Evolutionary conservation across 352 stramenopile genomes (phyloP), one percentile per base, ranked within the genome.

Genomic region (Globisporangium lucens): DNA sequence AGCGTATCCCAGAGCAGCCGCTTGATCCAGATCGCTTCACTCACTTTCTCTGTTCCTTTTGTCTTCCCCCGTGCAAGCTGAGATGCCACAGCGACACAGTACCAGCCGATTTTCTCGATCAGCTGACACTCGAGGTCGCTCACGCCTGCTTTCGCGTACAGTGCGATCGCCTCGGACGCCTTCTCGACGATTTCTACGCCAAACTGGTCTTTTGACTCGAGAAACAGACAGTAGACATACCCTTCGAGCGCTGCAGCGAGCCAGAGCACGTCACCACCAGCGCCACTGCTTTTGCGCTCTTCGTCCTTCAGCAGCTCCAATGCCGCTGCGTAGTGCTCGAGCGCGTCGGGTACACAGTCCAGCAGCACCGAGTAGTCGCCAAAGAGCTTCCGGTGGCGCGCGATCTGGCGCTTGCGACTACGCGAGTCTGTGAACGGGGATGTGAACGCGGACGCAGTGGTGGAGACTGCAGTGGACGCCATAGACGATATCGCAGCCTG

Each of bases 161-260:
- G 69, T 8, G 70, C 63, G 15, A 91, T 65, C 0, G 88, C 86
- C 43, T 96, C 88, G 0, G 86, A 93, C 0, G 82, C 75, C 65
- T 92, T 91, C 36, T 96, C 88, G 43, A 94, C 75, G 22, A 96
- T 72, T 67, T 94, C 87, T 27, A 90, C 72, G 15, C 78, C 71
- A 24, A 94, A 88, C 51, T 89, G 89, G 69, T 83, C 71, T 38
- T 75, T 69, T 3, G 63, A 67, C 41, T 89, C 74, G 22, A 75
- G 69, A 30, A 78, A 89, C 17, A 92, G 67, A 53, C 80, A 91
- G 70, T 76, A 91, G 3, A 80, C 72, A 53, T 87, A 90, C 7
- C 81, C 85, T 75, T 96, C 87, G n/a, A 96, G 63, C 2, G 85
- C 83, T 0, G 89, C 83, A 13, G 85, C 89, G 57, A 95, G 83